These are phyloP conservation scores for Candida arabinofermentans DNA, from an alignment of 805 yeast genomes.

Conservation along the genomic window DNA sequence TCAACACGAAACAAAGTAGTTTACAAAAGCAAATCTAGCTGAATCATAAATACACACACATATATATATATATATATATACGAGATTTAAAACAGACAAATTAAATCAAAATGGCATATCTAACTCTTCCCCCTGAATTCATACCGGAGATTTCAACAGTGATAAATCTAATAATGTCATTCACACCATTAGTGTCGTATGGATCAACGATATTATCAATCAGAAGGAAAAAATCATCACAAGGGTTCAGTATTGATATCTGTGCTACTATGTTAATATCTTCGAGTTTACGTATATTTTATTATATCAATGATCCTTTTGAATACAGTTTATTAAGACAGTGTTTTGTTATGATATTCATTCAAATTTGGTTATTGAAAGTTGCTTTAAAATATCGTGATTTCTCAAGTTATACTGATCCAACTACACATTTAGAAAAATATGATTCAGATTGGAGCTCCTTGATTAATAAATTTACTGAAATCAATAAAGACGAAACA, in stretches of 20 bases:
- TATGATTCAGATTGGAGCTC: slow-evolving; percentile 26
- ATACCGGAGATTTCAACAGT: slow-evolving; percentile 35
- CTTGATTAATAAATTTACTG: slow-evolving; percentile 26
- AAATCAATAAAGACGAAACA: slow-evolving; percentile 8
- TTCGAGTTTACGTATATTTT: slow-evolving; percentile 65
- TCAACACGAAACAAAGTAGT: too few relatives aligned
- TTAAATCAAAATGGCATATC: slow-evolving; percentile 22
- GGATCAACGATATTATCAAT: slow-evolving; percentile 79
- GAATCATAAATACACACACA: neutral
- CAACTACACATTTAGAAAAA: slow-evolving; percentile 36
- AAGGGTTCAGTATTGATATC: slow-evolving; percentile 87
- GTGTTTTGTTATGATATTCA: slow-evolving; percentile 77
- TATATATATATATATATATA: neutral
- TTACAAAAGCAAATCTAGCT: too few relatives aligned
- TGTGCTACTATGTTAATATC: slow-evolving; percentile 89
- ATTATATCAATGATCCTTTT: slow-evolving; percentile 75
- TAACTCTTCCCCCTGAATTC: slow-evolving; percentile 29
- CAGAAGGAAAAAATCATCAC: slow-evolving; percentile 55
- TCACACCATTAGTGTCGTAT: slow-evolving; percentile 83
- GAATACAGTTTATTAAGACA: slow-evolving; percentile 78
- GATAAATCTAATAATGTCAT: slow-evolving; percentile 62
- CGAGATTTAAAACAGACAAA: neutral
- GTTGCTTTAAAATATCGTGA: slow-evolving; percentile 56
- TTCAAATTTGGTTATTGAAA: slow-evolving; percentile 62
- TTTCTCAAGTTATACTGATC: slow-evolving; percentile 36